These are phyloP conservation scores for Zelopaecilomyces penicillatus DNA, from an alignment of 2,329 filamentous ascomycete species.

Conservation along the genomic window DNA sequence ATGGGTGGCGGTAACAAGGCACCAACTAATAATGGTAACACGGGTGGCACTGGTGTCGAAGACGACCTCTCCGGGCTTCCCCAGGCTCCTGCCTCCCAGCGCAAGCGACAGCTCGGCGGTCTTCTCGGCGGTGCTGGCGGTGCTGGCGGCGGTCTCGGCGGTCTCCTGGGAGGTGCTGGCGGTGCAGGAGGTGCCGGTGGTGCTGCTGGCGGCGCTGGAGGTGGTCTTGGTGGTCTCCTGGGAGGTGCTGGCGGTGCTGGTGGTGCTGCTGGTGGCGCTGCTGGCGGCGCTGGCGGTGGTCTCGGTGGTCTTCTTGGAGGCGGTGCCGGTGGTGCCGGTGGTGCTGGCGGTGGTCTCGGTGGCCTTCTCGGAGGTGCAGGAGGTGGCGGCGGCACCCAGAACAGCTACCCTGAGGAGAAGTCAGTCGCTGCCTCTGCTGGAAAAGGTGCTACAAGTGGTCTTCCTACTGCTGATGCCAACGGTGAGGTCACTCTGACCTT, in stretches of 20 bases:
- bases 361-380: no score
- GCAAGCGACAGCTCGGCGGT: slow-evolving; percentile 22
- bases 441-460: slow-evolving; percentile 39
- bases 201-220: slow-evolving; percentile 2
- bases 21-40: slow-evolving; percentile 31
- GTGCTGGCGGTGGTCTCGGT: no score
- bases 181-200: slow-evolving; percentile 15
- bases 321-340: no score
- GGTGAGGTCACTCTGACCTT: slow-evolving; percentile 56
- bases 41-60: slow-evolving; percentile 33
- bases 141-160: slow-evolving; percentile 2
- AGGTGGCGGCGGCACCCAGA: slow-evolving; percentile 26
- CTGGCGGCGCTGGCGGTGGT: no score
- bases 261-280: neutral
- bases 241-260: slow-evolving; percentile 10
- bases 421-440: slow-evolving; percentile 48
- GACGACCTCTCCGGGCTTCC: slow-evolving; percentile 29
- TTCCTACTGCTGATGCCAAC: slow-evolving; percentile 53
- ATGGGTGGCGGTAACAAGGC: slow-evolving; percentile 38
- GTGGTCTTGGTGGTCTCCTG: slow-evolving; percentile 6
- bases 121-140: slow-evolving; percentile 18
- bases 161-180: slow-evolving; percentile 10
- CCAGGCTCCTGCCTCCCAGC: slow-evolving; percentile 9
- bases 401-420: slow-evolving; percentile 32
- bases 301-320: no score